Percentiles rank a stretch among this genome's conserved stretches.
Evolutionary conservation across 2,329 filamentous ascomycete species (phyloP).

Genomic region (Aspergillus pseudotamarii): DNA sequence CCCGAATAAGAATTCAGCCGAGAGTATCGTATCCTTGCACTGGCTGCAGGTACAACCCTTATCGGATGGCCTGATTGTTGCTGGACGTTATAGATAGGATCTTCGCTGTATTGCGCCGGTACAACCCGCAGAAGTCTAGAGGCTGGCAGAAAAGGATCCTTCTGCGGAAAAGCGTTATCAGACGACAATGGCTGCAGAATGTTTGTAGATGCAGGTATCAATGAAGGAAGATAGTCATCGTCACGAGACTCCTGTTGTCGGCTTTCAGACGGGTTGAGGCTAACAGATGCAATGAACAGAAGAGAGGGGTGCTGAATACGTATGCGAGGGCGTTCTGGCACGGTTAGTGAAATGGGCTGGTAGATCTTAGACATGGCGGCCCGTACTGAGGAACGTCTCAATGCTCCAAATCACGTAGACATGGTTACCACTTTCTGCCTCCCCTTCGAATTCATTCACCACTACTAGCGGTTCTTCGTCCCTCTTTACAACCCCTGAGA

Average conservation of each 20-base stretch:
- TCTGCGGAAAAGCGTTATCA: slow-evolving; percentile 50
- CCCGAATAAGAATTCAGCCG: slow-evolving; percentile 48
- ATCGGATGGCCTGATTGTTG: slow-evolving; percentile 57
- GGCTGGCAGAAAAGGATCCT: slow-evolving; percentile 59
- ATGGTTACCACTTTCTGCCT: slow-evolving; percentile 41
- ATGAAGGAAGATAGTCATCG: slow-evolving; percentile 57
- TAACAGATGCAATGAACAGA: slow-evolving; percentile 55
- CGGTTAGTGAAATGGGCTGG: background rate
- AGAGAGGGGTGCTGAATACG: slow-evolving; percentile 60
- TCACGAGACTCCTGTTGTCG: slow-evolving; percentile 40
- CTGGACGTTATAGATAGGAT: slow-evolving; percentile 56
- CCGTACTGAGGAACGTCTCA: slow-evolving; percentile 45
- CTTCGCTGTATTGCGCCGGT: slow-evolving; percentile 53
- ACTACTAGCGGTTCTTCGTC: slow-evolving; percentile 49
- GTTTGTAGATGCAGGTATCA: slow-evolving; percentile 60
- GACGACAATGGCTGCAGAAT: slow-evolving; percentile 58
- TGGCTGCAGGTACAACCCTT: slow-evolving; percentile 58
- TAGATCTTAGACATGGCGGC: background rate
- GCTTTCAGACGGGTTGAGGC: slow-evolving; percentile 47
- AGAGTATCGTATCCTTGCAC: slow-evolving; percentile 59
- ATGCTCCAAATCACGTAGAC: slow-evolving; percentile 50
- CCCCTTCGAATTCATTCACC: slow-evolving; percentile 46
- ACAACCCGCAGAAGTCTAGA: slow-evolving; percentile 60
- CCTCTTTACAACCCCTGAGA: slow-evolving; percentile 41
- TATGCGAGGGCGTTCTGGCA: slow-evolving; percentile 48